phyloP scores from a whole-genome alignment of 768 basidiomycete species.

The Tylopilus felleus region DNA sequence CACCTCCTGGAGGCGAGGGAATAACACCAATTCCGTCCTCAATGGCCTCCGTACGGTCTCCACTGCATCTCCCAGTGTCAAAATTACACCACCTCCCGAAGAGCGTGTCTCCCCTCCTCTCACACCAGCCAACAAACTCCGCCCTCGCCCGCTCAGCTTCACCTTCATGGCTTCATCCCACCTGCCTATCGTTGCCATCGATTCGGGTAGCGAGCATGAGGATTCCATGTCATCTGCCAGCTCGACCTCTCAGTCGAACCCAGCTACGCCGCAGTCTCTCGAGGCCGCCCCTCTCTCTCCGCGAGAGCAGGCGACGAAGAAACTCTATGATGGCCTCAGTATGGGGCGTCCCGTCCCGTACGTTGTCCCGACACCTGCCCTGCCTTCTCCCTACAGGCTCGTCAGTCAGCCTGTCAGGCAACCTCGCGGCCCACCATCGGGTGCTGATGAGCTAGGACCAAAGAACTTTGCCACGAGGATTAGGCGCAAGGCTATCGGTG shows the following conservation, averaged over 20 bases:
- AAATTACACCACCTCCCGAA: constrained; percentile 67
- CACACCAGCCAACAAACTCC: constrained; percentile 36
- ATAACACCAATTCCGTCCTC: constrained; percentile 65
- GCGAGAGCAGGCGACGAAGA: constrained; percentile 84
- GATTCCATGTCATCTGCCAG: constrained; percentile 57
- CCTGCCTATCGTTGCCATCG: constrained; percentile 52
- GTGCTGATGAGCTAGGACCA: constrained; percentile 80
- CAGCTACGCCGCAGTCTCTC: constrained; percentile 67
- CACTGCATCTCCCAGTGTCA: constrained; percentile 56
- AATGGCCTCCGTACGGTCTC: constrained; percentile 60
- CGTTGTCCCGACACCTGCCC: constrained; percentile 16
- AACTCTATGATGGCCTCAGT: constrained; percentile 85
- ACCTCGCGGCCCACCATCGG: constrained; percentile 84
- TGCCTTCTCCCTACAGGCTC: constrained; percentile 47
- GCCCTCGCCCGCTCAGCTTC: constrained; percentile 70
- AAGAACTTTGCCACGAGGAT: constrained; percentile 88
- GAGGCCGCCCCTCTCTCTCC: constrained; percentile 62
- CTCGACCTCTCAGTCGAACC: constrained; percentile 64
- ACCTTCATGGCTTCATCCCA: constrained; percentile 44
- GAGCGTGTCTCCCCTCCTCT: constrained; percentile 52
- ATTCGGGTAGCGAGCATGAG: constrained; percentile 52
- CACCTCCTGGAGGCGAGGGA: constrained; percentile 77
- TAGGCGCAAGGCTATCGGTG: constrained; percentile 80
- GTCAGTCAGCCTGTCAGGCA: constrained; percentile 76
- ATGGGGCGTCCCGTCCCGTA: constrained; percentile 63